Percentiles rank a stretch among this genome's conserved stretches.
Conservation (phyloP, 2,329 filamentous ascomycete genomes). For the Cladosporium phlei region DNA sequence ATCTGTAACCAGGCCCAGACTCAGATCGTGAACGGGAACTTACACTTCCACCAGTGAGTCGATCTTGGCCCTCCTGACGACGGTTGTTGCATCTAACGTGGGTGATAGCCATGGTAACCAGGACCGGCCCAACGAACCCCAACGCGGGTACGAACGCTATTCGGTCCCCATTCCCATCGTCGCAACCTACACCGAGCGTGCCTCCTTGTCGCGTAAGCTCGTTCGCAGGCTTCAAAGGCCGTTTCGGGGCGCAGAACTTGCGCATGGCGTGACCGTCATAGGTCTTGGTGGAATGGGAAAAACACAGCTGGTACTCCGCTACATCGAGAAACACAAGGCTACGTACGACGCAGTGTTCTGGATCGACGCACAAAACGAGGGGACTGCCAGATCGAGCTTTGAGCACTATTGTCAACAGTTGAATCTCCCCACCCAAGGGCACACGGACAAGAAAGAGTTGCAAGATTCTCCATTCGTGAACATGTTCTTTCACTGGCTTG, state of each 20-base stretch:
- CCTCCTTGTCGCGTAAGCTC: neutral
- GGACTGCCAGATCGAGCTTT: neutral
- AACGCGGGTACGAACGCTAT: no score
- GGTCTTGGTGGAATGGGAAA: slow-evolving; percentile 25
- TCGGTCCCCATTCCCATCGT: neutral
- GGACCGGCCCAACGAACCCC: no score
- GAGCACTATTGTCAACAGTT: neutral
- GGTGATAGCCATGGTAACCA: no score
- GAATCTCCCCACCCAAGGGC: no score
- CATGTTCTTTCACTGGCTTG: neutral
- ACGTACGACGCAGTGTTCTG: slow-evolving; percentile 24
- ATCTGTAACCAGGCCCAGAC: no score
- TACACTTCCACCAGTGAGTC: no score
- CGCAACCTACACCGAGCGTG: neutral
- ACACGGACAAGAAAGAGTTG: no score
- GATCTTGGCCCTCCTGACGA: no score
- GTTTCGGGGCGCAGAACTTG: no score
- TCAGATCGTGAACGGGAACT: no score
- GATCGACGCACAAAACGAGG: slow-evolving; percentile 25
- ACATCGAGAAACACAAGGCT: slow-evolving; percentile 16
- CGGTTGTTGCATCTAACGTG: no score
- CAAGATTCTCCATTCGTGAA: neutral
- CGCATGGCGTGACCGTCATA: neutral
- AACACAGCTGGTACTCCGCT: slow-evolving; percentile 21
- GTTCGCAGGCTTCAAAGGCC: neutral